Percentiles rank a stretch among this genome's conserved stretches.
These are phyloP conservation scores for Chenopodium suecicum DNA, from an alignment of 148 eudicot genomes.

Conservation along the genomic window DNA sequence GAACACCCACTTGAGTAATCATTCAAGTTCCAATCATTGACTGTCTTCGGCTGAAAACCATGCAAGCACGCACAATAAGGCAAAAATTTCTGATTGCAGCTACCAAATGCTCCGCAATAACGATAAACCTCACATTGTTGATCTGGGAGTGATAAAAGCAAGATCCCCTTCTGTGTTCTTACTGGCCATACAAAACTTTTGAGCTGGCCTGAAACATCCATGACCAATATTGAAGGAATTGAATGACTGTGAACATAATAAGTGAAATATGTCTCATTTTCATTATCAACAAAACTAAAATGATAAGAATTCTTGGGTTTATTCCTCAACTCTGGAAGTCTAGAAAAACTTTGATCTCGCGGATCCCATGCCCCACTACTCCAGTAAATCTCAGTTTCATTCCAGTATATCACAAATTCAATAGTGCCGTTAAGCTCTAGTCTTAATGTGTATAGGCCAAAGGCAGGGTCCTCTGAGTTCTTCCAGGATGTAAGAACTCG, in stretches of 20 bases:
- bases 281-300: constrained; percentile 40
- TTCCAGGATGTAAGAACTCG: constrained; percentile 39
- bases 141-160: constrained; percentile 53
- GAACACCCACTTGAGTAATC: constrained; percentile 55
- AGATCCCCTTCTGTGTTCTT: constrained; percentile 29
- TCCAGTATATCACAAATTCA: constrained; percentile 31
- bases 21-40: constrained; percentile 31
- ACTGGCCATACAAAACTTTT: constrained; percentile 42
- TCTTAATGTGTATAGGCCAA: constrained; percentile 28
- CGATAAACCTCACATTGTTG: constrained; percentile 49
- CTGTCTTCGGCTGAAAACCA: constrained; percentile 28
- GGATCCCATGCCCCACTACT: constrained; percentile 28
- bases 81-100: constrained; percentile 27
- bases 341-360: constrained; percentile 31
- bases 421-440: constrained; percentile 24
- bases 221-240: constrained; percentile 36
- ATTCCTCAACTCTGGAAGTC: constrained; percentile 50
- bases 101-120: constrained; percentile 46
- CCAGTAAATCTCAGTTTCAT: constrained; percentile 28
- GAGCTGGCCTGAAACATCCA: constrained; percentile 53
- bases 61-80: constrained; percentile 45
- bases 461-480: constrained; percentile 35
- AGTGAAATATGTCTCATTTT: constrained; percentile 48
- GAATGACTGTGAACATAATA: constrained; percentile 36
- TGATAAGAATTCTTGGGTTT: constrained; percentile 29